Conservation (phyloP, 2,329 filamentous ascomycete genomes). For the Lachnellula cervina region DNA sequence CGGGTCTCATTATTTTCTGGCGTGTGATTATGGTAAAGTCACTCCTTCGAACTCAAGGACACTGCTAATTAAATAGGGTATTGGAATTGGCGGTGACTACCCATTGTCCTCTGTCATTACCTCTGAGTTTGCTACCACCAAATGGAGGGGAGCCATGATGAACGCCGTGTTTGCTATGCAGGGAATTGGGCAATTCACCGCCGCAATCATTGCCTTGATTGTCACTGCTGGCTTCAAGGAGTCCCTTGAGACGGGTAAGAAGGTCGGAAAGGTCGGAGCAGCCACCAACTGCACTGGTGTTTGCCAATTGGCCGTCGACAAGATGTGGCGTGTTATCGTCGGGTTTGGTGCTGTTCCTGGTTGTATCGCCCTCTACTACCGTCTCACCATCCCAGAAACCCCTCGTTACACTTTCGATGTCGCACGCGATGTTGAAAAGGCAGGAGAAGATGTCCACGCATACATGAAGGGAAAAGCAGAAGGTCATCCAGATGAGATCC, state of each 20-base stretch:
- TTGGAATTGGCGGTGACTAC: constrained; percentile 74
- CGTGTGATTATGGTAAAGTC: constrained; percentile 60
- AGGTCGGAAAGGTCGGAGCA: constrained; percentile 7
- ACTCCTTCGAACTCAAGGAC: not conserved
- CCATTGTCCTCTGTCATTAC: constrained; percentile 80
- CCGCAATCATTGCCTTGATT: constrained; percentile 71
- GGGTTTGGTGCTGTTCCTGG: constrained; percentile 71
- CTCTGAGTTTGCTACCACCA: constrained; percentile 80
- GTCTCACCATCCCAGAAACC: constrained; percentile 80
- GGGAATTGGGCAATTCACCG: constrained; percentile 74
- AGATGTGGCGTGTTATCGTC: constrained; percentile 81
- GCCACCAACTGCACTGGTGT: constrained; percentile 55
- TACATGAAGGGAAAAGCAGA: constrained; percentile 63
- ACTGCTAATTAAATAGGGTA: constrained; percentile 35
- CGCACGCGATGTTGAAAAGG: constrained; percentile 68
- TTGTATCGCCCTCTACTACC: constrained; percentile 76
- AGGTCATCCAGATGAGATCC: constrained; percentile 61
- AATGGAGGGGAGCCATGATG: constrained; percentile 86
- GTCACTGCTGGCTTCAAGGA: constrained; percentile 66
- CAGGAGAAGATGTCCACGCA: constrained; percentile 64
- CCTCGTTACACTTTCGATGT: constrained; percentile 87
- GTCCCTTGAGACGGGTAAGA: constrained; percentile 49
- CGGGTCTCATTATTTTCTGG: constrained; percentile 74
- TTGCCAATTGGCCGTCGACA: constrained; percentile 68
- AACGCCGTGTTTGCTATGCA: constrained; percentile 84